Evolutionary conservation across 306 rosid genomes (phyloP).

Genomic region (Citrullus mucosospermus): DNA sequence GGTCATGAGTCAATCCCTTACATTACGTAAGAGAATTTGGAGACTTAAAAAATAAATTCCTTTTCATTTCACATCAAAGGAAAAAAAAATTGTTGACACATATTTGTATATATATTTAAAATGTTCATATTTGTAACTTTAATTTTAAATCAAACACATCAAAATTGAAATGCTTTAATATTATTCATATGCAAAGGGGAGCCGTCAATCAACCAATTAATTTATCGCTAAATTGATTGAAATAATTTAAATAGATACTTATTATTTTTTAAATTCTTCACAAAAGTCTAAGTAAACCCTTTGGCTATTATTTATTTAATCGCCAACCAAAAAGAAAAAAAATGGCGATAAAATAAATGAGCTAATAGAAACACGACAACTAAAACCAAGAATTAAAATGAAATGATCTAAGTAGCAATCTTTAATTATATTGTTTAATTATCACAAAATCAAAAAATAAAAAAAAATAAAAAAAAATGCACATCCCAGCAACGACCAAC

Average conservation of each 20-base stretch:
- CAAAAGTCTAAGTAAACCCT: not conserved
- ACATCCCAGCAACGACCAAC: not conserved
- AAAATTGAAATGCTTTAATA: not conserved
- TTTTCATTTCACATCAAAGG: too few relatives aligned
- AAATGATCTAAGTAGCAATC: not conserved
- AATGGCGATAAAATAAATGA: not conserved
- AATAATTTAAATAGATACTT: not conserved
- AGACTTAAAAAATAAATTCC: too few relatives aligned
- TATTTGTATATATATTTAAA: not conserved
- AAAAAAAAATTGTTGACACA: too few relatives aligned
- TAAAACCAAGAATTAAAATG: not conserved
- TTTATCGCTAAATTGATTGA: not conserved
- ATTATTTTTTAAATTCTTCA: not conserved
- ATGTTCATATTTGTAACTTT: not conserved
- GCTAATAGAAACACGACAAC: not conserved
- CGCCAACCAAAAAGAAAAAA: not conserved
- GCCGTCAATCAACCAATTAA: not conserved
- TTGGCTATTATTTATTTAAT: not conserved
- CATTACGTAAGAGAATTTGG: not conserved
- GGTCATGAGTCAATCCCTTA: not conserved
- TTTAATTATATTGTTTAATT: not conserved
- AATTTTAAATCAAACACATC: not conserved
- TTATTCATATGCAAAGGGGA: not conserved
- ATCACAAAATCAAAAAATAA: not conserved
- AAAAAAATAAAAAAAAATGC: not conserved